Conservation (phyloP, 2,329 filamentous ascomycete species). For the Xylariaceae sp. region DNA sequence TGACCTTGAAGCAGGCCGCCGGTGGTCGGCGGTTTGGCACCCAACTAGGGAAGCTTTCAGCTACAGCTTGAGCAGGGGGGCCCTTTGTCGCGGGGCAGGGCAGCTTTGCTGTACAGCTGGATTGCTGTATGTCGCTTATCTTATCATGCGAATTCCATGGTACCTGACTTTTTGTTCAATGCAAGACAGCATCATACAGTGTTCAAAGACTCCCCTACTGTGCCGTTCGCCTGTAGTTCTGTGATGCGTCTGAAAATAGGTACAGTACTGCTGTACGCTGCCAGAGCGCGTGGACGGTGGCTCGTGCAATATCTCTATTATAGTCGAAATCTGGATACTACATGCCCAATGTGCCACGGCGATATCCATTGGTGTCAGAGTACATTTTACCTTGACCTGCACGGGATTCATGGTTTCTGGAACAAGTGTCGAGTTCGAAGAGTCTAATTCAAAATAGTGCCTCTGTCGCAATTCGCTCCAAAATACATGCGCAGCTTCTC, state of each 20-base stretch:
- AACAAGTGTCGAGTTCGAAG: conserved; percentile 15
- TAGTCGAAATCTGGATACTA: too few species aligned
- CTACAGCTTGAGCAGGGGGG: not conserved
- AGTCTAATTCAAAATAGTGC: not conserved
- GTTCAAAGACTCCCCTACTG: not conserved
- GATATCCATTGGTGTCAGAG: too few species aligned
- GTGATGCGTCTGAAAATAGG: too few species aligned
- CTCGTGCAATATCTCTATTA: not conserved
- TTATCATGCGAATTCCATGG: not conserved
- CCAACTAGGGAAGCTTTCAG: not conserved
- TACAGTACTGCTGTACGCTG: too few species aligned
- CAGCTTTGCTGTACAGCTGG: not conserved
- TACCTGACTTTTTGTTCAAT: not conserved
- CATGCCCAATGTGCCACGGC: too few species aligned
- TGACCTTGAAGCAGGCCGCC: not conserved
- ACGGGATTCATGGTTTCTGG: conserved; percentile 14
- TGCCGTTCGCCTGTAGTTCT: too few species aligned
- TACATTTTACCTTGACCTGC: conserved; percentile 4
- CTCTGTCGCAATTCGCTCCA: not conserved
- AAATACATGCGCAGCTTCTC: conserved; percentile 1
- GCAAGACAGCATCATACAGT: not conserved
- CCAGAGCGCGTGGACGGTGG: not conserved
- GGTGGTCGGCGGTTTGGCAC: not conserved
- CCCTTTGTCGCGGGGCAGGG: not conserved
- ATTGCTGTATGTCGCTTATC: not conserved